Evolutionary conservation across 305 asterid genomes (phyloP), one percentile per base, ranked within the genome.

Genomic region (Rubia tinctorum): DNA sequence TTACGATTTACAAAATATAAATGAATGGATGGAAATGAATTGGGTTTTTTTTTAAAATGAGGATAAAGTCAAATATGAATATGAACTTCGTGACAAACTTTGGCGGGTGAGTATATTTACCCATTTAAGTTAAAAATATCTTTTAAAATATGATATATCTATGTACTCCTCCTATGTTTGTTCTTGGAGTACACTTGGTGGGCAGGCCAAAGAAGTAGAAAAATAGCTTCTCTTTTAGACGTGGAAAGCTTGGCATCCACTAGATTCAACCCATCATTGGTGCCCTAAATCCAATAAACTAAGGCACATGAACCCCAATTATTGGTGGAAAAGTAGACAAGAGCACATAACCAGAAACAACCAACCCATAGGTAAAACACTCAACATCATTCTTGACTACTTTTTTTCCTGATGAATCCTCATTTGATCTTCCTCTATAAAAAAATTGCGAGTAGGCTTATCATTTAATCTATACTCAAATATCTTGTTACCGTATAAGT

Each of bases 241-340:
- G 91, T 89, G 93, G 86, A 88, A 86, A 86, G 89, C 79, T 82
- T 78, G 79, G 86, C 75, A 80, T 85, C 89, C 93, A 89, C 91
- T 88, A 82, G 84, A 88, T 82, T 86, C 78, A 84, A 84, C 82
- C 84, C 82, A 86, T 79, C 82, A 82, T 86, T 84, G 87, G 75
- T 79, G 83, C 81, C 74, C 73, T 81, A 74, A 65, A 68, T 68
- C 80, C 37, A 76, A 75, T 78, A 83, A 79, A 81, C 78, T 73
- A 83, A 77, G 80, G 65, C 83, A 72, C 17, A 25, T 73, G 77
- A 82, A 76, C 80, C 34, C 82, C 91, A 90, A 90, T 90, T 79
- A 90, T 90, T 90, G 90, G 86, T 71, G 79, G 85, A 75, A 81
- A 85, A 79, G 42, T 68, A 60, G 68, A 72, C 76, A 68, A 64